Evolutionary conservation across 176 grass and related monocot species (phyloP).

Genomic region (Lolium multiflorum): DNA sequence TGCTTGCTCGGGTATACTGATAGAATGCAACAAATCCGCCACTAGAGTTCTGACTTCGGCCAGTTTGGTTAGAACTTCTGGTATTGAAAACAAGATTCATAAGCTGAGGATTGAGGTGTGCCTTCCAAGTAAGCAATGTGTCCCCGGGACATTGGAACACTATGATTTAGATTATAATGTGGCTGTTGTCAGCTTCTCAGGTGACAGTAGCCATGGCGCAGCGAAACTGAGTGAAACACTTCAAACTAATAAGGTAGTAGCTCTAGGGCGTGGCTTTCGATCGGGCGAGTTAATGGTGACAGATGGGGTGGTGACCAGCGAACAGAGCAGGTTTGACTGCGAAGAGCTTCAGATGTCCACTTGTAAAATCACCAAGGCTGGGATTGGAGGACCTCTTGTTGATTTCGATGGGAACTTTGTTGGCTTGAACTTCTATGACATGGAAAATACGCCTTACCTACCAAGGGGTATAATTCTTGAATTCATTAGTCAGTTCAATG

Average conservation of each 20-base stretch:
- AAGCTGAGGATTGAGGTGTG: conserved; percentile 16
- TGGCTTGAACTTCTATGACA: neutral
- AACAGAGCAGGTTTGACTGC: neutral
- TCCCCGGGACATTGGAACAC: neutral
- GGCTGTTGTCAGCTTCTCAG: neutral
- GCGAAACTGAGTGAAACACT: neutral
- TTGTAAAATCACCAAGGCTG: neutral
- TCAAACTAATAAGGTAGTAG: neutral
- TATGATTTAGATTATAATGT: conserved; percentile 6
- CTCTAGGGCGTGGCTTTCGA: neutral
- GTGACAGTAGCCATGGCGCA: neutral
- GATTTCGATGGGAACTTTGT: neutral
- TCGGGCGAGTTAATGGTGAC: neutral
- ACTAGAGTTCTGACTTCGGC: neutral
- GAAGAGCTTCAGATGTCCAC: neutral
- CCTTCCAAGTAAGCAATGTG: neutral
- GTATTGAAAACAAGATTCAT: neutral
- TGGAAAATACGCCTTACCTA: neutral
- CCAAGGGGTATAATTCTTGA: neutral
- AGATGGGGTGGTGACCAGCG: neutral
- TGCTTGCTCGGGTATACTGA: neutral
- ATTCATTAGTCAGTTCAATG: neutral
- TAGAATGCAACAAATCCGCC: neutral
- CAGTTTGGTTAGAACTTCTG: neutral
- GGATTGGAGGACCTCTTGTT: neutral